Evolutionary conservation across 2,329 filamentous ascomycete genomes (phyloP).

Genomic region (Westerdykella ornata): DNA sequence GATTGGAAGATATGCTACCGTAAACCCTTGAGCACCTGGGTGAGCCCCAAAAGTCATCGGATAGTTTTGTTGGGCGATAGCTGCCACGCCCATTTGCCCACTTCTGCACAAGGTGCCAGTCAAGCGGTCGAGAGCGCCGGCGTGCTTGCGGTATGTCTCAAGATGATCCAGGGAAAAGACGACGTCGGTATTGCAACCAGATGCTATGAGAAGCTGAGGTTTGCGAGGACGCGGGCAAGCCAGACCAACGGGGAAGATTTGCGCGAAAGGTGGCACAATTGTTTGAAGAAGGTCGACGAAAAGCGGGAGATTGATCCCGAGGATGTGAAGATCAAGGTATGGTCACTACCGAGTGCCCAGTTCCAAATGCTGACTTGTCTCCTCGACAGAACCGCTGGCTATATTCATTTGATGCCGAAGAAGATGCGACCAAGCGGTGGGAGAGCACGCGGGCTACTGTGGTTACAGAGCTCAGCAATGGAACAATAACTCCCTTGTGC

Average conservation of each 20-base stretch:
- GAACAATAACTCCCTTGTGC: slow-evolving; percentile 13
- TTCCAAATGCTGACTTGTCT: neutral
- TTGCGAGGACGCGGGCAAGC: slow-evolving; percentile 15
- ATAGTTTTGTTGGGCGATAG: slow-evolving; percentile 48
- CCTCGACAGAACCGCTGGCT: slow-evolving; percentile 13
- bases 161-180: slow-evolving; percentile 5
- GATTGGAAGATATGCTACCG: slow-evolving; percentile 52
- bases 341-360: neutral
- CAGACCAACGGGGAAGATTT: slow-evolving; percentile 22
- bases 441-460: slow-evolving; percentile 7
- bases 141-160: slow-evolving; percentile 14
- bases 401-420: slow-evolving; percentile 16
- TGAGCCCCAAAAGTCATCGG: slow-evolving; percentile 38
- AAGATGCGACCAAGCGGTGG: slow-evolving; percentile 13
- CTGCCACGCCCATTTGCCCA: slow-evolving; percentile 49
- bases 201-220: slow-evolving; percentile 19
- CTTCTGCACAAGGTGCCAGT: slow-evolving; percentile 46
- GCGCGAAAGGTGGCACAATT: slow-evolving; percentile 19
- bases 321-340: slow-evolving; percentile 16
- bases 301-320: slow-evolving; percentile 16
- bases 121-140: slow-evolving; percentile 47
- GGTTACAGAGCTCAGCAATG: slow-evolving; percentile 8
- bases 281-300: slow-evolving; percentile 16
- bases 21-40: slow-evolving; percentile 47
- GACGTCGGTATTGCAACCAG: slow-evolving; percentile 16